Evolutionary conservation across 176 grass and related monocot species (phyloP), one percentile per base, ranked within the genome.

Genomic region (Zea mays): DNA sequence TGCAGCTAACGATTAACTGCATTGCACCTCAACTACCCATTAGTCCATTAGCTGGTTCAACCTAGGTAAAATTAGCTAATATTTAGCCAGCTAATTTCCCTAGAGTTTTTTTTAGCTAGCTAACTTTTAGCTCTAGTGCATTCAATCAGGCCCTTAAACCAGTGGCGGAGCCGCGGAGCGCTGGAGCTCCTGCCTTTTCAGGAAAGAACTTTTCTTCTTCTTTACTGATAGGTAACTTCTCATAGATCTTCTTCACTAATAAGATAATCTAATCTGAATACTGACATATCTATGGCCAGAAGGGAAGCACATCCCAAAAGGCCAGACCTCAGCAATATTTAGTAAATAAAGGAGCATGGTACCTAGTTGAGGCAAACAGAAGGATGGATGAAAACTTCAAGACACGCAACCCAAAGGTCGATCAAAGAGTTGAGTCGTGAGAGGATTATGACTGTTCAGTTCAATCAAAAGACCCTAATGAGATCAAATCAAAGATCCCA

Each of bases 281-380:
- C 69, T 13, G 42, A 73, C 4, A 79, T 48, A 85, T 85, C 47
- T 57, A 34, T 55, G 51, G 12, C 40, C 7, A 46, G 40, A 80
- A 70, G 27, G 34, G 5, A 20, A 75, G n/a, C 17, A n/a, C 56
- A 75, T 84, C 55, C n/a, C 39, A 71, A 65, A 65, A 66, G 51
- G 51, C 38, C 46, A 72, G 10, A 46, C 21, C 36, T 43, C 48
- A 17, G 37, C 37, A 65, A 62, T 62, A 52, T 8, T 44, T 44
- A 55, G 56, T 17, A 56, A 46, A 43, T 19, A 56, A 19, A 56
- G 52, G 10, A 56, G 20, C 3, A 11, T 34, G 75, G 40, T 12
- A 4, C 54, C 36, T 69, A 46, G 71, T 15, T 57, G 37, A 56
- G 42, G 58, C 36, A 51, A 67, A 71, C 57, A 33, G 55, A 75